Evolutionary conservation across 169 alveolate genomes (phyloP).

Genomic region (Plasmodium ovale): DNA sequence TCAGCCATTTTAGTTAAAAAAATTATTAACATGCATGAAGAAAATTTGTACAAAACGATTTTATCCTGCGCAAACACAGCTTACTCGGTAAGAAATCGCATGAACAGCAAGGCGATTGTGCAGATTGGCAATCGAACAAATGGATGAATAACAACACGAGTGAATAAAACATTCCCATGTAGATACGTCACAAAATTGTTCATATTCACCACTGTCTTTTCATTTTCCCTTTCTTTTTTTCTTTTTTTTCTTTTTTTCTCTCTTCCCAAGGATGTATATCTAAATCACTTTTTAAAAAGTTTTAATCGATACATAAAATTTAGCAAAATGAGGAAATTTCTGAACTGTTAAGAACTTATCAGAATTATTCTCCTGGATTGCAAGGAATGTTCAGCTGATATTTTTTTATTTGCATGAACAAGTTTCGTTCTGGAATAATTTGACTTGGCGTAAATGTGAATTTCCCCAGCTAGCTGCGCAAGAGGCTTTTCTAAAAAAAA

Average conservation of each 20-base stretch:
- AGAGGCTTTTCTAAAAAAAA: constrained; percentile 6
- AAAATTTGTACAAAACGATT: constrained; percentile 53
- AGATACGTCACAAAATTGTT: background rate
- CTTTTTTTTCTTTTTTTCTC: background rate
- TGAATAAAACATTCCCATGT: background rate
- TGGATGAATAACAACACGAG: background rate
- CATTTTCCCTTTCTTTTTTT: background rate
- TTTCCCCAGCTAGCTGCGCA: constrained; percentile 25
- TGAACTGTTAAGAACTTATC: constrained; percentile 61
- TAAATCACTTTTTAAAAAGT: constrained; percentile 57
- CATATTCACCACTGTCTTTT: no score
- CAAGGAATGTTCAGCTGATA: constrained; percentile 6
- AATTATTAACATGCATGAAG: constrained; percentile 41
- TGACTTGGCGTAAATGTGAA: constrained; percentile 21
- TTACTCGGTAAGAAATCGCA: constrained; percentile 31
- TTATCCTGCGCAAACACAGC: constrained; percentile 68
- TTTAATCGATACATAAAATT: constrained; percentile 53
- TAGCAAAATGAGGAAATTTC: constrained; percentile 49
- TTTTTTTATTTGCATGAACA: constrained; percentile 4
- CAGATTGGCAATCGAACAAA: background rate
- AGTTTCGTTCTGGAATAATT: constrained; percentile 26
- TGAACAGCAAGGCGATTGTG: background rate
- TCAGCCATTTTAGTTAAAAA: constrained; percentile 40
- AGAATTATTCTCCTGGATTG: background rate
- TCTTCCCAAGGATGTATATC: constrained; percentile 31